A percentile compares a stretch with the other conserved stretches of the same genome.
Conservation (phyloP, 371 early-diverging fungal species). For the Mortierella sp. region DNA sequence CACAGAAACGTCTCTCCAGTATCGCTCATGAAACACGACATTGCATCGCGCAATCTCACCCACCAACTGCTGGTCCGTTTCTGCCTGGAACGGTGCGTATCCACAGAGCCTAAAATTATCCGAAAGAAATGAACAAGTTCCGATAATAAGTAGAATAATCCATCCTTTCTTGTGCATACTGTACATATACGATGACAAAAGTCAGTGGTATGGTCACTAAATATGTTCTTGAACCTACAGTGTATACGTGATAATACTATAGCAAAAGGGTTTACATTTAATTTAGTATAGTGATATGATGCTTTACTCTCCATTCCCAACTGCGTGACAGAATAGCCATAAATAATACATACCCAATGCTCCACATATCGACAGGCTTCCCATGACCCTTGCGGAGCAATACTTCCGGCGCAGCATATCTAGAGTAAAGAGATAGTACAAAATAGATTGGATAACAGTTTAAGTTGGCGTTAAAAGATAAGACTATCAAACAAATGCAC, state of each 20-base stretch:
- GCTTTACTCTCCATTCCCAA: too few relatives aligned
- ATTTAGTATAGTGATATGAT: too few relatives aligned
- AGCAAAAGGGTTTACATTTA: not conserved
- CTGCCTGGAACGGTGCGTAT: conserved; percentile 79
- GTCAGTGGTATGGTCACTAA: too few relatives aligned
- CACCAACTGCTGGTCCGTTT: conserved; percentile 69
- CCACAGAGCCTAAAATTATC: conserved; percentile 65
- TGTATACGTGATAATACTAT: conserved; percentile 75
- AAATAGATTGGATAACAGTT: not conserved
- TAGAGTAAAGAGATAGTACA: conserved; percentile 6
- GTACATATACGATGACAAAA: too few relatives aligned
- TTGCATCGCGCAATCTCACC: conserved; percentile 72
- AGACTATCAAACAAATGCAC: not conserved
- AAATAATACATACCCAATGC: conserved; percentile 58
- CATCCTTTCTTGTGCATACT: too few relatives aligned
- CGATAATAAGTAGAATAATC: too few relatives aligned
- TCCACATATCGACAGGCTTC: conserved; percentile 88
- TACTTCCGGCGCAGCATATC: conserved; percentile 85
- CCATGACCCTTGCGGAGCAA: conserved; percentile 75
- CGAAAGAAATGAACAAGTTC: too few relatives aligned
- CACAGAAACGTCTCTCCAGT: conserved; percentile 82
- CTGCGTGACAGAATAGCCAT: too few relatives aligned
- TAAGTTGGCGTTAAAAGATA: not conserved
- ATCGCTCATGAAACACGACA: conserved; percentile 80
- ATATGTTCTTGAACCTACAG: conserved; percentile 54